Evolutionary conservation across 1,284 basidiomycete genomes (phyloP), one percentile per base, ranked within the genome.

Genomic region (Puccinia novopanici): DNA sequence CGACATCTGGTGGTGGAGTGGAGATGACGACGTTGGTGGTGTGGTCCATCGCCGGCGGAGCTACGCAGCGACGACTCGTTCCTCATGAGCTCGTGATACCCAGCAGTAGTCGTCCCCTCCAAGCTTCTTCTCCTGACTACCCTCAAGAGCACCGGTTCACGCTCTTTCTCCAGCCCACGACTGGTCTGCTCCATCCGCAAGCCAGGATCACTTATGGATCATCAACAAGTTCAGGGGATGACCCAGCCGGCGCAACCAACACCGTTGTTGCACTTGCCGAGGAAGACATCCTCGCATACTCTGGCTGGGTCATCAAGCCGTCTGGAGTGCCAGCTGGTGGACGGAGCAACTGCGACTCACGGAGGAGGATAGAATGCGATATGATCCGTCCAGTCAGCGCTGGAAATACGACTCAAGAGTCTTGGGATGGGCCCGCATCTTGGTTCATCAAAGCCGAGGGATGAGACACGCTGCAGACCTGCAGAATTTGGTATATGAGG

Each of bases 271-370:
- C 74, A 50, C 24, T 75, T 34, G 4, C 30, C 3, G 15, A 34
- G 13, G 48, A 68, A 34, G 37, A 77, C 1, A 59, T 77, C 34
- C 19, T 77, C 9, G 75, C 75, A 13, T 77, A 77, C 24, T 67
- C 75, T 50, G 75, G 75, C 3, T 77, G 63, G 59, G 50, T 77
- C 5, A 77, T 77, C 45, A 30, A 50, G 24, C 57, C 63, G 61
- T 75, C 74, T 24, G 34, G 24, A 22, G 55, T 75, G 9, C 63
- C 17, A 65, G 15, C 12, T 75, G 74, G 74, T 61, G 59, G 59
- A 17, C 4, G 17, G 74, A 75, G 45, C 54, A 63, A 65, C 13
- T 17, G 12, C 45, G 42, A 70, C n/a, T 52, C 19, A 15, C 10
- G 17, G 37, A 27, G 45, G 34, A 42, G 40, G 67, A 34, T 34